Evolutionary conservation across 192 early-diverging fungal species (phyloP).

Genomic region (Gonapodya sp.): DNA sequence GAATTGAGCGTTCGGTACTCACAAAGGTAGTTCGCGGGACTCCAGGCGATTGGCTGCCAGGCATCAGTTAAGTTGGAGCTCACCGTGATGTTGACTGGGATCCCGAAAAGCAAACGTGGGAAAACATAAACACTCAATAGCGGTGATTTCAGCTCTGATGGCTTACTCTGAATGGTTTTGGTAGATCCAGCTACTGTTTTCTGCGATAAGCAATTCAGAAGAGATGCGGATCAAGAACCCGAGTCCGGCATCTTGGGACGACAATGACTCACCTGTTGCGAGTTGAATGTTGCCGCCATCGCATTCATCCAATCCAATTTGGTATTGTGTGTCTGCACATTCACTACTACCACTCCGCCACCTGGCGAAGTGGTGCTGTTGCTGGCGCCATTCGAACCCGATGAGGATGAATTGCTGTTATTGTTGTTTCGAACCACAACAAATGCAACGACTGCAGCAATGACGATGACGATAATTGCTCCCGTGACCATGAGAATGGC

Average conservation of each 20-base stretch:
- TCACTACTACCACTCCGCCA: not conserved
- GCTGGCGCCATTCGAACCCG: not conserved
- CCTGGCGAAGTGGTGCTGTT: not conserved
- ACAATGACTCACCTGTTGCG: not conserved
- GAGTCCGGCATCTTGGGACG: not conserved
- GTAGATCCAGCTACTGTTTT: no score
- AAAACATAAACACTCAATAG: not conserved
- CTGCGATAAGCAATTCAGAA: no score
- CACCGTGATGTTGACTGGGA: not conserved
- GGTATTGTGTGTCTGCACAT: not conserved
- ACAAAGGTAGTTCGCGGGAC: not conserved
- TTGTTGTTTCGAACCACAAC: not conserved
- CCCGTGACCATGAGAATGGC: not conserved
- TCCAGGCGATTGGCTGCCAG: not conserved
- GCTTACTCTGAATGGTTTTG: no score
- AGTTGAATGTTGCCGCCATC: not conserved
- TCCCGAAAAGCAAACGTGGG: not conserved
- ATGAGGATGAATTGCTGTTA: not conserved
- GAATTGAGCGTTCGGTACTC: no score
- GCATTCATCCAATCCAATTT: not conserved
- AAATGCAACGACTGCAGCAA: not conserved
- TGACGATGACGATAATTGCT: not conserved
- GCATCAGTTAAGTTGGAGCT: not conserved
- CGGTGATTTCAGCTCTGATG: no score
- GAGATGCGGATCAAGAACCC: no score